These are phyloP conservation scores for Alliaria petiolata DNA, from an alignment of 345 rosid species.

Conservation along the genomic window DNA sequence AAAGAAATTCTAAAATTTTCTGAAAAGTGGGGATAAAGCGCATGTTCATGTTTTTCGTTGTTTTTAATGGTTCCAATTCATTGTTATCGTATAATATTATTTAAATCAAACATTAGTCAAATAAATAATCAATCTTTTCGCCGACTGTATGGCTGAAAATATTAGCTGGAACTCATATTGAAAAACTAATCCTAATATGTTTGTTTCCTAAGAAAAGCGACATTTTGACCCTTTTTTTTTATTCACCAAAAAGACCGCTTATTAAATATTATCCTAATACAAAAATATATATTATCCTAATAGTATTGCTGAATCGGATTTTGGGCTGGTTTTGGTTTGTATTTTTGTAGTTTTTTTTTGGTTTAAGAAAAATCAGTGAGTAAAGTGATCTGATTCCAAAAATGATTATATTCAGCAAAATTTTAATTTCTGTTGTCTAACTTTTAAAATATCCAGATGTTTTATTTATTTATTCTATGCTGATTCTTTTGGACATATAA, in stretches of 20 bases:
- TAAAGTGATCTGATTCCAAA: not conserved
- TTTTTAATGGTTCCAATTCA: not conserved
- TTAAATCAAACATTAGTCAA: slow-evolving; percentile 6
- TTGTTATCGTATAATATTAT: not conserved
- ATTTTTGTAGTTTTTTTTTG: not conserved
- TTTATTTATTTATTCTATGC: no score
- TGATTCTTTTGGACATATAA: not conserved
- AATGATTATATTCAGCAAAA: not conserved
- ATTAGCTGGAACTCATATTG: slow-evolving; percentile 36
- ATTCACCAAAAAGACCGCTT: slow-evolving; percentile 25
- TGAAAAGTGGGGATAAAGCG: not conserved
- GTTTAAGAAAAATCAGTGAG: not conserved
- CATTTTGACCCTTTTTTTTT: slow-evolving; percentile 27
- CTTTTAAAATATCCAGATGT: no score
- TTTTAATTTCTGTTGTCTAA: not conserved
- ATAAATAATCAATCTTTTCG: slow-evolving; percentile 20
- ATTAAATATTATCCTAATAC: slow-evolving; percentile 23
- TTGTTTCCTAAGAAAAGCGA: slow-evolving; percentile 37
- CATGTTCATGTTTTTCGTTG: not conserved
- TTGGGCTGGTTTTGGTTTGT: not conserved
- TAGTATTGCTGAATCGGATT: not conserved
- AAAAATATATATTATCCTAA: slow-evolving; percentile 24
- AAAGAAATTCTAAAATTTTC: not conserved
- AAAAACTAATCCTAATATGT: slow-evolving; percentile 1
- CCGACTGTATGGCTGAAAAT: slow-evolving; percentile 37